These are phyloP conservation scores for Macrophomina tecta DNA, from an alignment of 2,329 filamentous ascomycete species.

Conservation along the genomic window DNA sequence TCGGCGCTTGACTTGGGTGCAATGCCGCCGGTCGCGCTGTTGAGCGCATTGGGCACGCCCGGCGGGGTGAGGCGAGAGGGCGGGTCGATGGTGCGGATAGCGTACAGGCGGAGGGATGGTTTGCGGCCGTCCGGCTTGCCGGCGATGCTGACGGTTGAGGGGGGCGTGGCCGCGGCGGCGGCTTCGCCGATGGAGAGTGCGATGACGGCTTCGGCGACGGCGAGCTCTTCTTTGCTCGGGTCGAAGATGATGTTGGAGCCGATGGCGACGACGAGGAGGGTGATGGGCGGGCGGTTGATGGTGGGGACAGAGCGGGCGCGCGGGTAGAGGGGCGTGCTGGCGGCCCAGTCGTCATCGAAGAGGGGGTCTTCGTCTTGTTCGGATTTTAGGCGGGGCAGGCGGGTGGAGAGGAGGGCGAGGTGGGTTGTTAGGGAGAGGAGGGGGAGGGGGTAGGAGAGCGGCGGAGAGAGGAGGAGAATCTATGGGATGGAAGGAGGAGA, in stretches of 20 bases:
- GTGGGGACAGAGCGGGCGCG: constrained; percentile 42
- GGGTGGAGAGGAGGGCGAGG: constrained; percentile 86
- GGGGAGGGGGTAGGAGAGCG: constrained; percentile 89
- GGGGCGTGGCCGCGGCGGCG: constrained; percentile 27
- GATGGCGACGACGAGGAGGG: constrained; percentile 85
- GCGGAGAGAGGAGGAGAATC: constrained; percentile 92
- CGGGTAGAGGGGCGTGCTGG: constrained; percentile 77
- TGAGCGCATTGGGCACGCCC: constrained; percentile 55
- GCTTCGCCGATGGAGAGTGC: constrained; percentile 74
- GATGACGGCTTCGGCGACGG: constrained; percentile 87
- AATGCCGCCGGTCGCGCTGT: constrained; percentile 51
- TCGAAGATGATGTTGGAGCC: constrained; percentile 93
- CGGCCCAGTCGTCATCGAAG: constrained; percentile 98
- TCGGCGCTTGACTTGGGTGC: constrained; percentile 47
- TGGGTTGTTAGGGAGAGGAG: constrained; percentile 92
- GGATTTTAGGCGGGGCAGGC: constrained; percentile 82
- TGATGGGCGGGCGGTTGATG: constrained; percentile 75
- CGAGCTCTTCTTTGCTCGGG: constrained; percentile 86
- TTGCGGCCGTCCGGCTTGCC: not conserved
- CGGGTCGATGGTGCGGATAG: constrained; percentile 57
- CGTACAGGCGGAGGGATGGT: constrained; percentile 45
- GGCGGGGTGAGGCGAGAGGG: constrained; percentile 56
- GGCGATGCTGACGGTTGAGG: constrained; percentile 32
- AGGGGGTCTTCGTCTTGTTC: constrained; percentile 94
- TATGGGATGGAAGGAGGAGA: constrained; percentile 45